Evolutionary conservation across 2,329 filamentous ascomycete species (phyloP).

Genomic region (Hypoxylon rubiginosum): DNA sequence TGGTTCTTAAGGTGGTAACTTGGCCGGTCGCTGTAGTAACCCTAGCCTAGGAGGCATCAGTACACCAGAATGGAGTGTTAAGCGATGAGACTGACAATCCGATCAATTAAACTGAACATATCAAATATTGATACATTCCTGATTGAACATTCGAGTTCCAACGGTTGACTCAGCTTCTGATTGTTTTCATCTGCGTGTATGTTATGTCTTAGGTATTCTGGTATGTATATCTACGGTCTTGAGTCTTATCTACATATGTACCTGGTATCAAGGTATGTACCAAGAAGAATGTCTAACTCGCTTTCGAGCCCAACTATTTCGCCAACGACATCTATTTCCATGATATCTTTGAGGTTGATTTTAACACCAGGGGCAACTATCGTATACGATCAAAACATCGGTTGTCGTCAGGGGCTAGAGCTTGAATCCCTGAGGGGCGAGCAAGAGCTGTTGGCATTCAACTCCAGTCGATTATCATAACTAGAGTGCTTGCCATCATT

Average conservation of each 20-base stretch:
- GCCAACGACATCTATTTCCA: background rate
- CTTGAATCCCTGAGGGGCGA: background rate
- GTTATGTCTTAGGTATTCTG: too few relatives aligned
- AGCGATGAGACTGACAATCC: background rate
- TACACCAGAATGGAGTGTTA: constrained; percentile 17
- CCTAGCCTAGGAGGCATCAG: constrained; percentile 5
- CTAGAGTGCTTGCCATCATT: background rate
- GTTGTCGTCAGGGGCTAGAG: background rate
- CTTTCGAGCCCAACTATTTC: background rate
- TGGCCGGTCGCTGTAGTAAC: constrained; percentile 13
- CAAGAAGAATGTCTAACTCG: too few relatives aligned
- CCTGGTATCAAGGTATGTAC: too few relatives aligned
- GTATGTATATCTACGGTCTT: too few relatives aligned
- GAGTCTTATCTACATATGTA: too few relatives aligned
- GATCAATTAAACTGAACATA: background rate
- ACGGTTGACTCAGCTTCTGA: background rate
- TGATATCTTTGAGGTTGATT: background rate
- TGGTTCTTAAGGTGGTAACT: constrained; percentile 17
- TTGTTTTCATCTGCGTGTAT: background rate
- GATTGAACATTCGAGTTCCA: background rate
- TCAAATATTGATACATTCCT: background rate
- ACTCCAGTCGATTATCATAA: background rate
- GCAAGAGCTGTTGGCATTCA: background rate
- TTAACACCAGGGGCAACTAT: background rate
- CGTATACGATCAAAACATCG: background rate